These are phyloP conservation scores for Tritrichomonas musculus DNA, from an alignment of 208 protist species.

Conservation along the genomic window DNA sequence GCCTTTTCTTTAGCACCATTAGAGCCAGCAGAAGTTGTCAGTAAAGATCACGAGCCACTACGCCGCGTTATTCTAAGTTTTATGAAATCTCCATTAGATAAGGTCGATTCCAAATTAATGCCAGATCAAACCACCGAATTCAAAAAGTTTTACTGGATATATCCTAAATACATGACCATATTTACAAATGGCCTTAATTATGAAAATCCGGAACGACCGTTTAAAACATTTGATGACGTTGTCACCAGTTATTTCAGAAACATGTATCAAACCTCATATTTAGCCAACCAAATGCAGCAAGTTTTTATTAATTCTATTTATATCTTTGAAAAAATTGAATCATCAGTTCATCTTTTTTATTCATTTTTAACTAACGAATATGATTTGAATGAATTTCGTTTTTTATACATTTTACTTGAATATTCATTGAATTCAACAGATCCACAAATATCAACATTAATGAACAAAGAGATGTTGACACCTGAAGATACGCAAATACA, in stretches of 20 bases:
- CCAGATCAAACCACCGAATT: background rate
- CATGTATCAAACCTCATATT: background rate
- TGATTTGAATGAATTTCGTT: background rate
- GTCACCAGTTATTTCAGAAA: background rate
- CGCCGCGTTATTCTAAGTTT: background rate
- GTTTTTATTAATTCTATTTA: background rate
- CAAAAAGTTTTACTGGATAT: constrained; percentile 13
- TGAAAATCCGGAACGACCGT: constrained; percentile 23
- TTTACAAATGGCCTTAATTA: background rate
- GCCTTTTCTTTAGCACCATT: too few species aligned
- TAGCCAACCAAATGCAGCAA: background rate
- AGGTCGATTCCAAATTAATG: background rate
- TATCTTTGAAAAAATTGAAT: background rate
- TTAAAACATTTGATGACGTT: background rate
- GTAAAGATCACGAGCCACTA: background rate
- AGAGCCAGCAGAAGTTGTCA: too few species aligned
- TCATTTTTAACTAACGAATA: background rate
- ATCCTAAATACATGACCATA: background rate
- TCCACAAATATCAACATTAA: too few species aligned
- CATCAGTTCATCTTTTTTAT: background rate
- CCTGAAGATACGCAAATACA: too few species aligned
- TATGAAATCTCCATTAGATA: background rate
- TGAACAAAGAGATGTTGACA: too few species aligned
- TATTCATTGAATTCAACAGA: too few species aligned
- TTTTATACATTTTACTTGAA: too few species aligned